Conservation (phyloP, 495 filamentous ascomycete genomes). For the Penicillium psychrofluorescens region DNA sequence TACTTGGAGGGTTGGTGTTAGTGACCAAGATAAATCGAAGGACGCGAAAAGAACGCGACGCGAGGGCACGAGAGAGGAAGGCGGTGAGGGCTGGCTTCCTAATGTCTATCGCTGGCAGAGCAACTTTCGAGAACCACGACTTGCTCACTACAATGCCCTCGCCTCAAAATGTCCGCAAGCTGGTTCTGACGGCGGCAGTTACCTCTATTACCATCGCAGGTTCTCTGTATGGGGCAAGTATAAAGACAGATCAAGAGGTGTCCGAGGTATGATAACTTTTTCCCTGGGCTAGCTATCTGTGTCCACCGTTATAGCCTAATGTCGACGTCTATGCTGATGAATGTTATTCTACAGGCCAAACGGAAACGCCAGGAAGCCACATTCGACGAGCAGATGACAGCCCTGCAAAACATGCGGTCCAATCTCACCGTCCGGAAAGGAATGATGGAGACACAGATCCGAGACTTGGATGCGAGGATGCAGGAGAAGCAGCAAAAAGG, state of each 20-base stretch:
- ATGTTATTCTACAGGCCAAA: neutral
- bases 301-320: too few species aligned
- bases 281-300: too few species aligned
- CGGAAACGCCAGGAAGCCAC: constrained; percentile 40
- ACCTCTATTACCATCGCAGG: constrained; percentile 44
- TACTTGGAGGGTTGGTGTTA: constrained; percentile 3
- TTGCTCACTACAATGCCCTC: constrained; percentile 10
- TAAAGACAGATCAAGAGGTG: constrained; percentile 42
- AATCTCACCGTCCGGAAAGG: constrained; percentile 42
- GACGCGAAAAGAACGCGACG: constrained; percentile 8
- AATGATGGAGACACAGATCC: constrained; percentile 51
- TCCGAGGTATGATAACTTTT: constrained; percentile 24
- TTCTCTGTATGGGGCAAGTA: constrained; percentile 46
- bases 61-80: constrained; percentile 3
- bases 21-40: constrained; percentile 8
- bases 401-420: constrained; percentile 40
- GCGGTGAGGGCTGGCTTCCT: constrained; percentile 14
- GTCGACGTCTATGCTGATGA: neutral
- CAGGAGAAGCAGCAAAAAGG: constrained; percentile 29
- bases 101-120: too few species aligned
- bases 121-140: neutral
- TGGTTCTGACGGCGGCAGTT: constrained; percentile 42
- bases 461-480: constrained; percentile 39
- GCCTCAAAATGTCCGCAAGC: constrained; percentile 21
- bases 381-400: constrained; percentile 44